Evolutionary conservation across 257 asterid genomes (phyloP).

Genomic region (Solanum tarapatanum): DNA sequence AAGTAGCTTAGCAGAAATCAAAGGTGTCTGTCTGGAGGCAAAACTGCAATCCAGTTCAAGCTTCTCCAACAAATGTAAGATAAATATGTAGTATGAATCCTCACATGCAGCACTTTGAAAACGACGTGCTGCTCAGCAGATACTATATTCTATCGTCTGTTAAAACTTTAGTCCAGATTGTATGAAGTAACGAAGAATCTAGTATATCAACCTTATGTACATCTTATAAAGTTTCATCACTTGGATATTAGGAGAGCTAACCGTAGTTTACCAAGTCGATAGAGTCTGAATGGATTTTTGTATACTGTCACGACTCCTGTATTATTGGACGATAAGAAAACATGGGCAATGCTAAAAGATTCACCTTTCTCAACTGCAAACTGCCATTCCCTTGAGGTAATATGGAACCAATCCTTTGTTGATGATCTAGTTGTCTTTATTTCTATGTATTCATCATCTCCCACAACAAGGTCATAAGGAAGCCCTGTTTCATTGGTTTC

Average conservation of each 20-base stretch:
- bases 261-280: slow-evolving; percentile 66
- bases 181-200: neutral
- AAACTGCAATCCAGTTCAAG: neutral
- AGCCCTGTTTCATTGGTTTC: slow-evolving; percentile 67
- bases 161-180: neutral
- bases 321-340: slow-evolving; percentile 35
- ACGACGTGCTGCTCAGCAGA: neutral
- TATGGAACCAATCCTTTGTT: slow-evolving; percentile 58
- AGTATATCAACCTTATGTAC: neutral
- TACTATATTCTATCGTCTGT: neutral
- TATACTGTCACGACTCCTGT: slow-evolving; percentile 57
- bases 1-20: neutral
- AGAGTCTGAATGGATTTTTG: slow-evolving; percentile 64
- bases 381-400: slow-evolving; percentile 81
- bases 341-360: slow-evolving; percentile 78
- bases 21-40: neutral
- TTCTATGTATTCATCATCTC: slow-evolving; percentile 58
- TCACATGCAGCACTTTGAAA: neutral
- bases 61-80: neutral
- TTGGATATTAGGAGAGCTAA: slow-evolving; percentile 45
- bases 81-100: neutral
- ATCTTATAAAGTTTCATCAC: neutral
- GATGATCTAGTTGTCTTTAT: slow-evolving; percentile 67
- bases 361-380: slow-evolving; percentile 88
- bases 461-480: slow-evolving; percentile 70